Conservation (phyloP, 1,139 yeast species). For the Blastobotrys persicus region DNA sequence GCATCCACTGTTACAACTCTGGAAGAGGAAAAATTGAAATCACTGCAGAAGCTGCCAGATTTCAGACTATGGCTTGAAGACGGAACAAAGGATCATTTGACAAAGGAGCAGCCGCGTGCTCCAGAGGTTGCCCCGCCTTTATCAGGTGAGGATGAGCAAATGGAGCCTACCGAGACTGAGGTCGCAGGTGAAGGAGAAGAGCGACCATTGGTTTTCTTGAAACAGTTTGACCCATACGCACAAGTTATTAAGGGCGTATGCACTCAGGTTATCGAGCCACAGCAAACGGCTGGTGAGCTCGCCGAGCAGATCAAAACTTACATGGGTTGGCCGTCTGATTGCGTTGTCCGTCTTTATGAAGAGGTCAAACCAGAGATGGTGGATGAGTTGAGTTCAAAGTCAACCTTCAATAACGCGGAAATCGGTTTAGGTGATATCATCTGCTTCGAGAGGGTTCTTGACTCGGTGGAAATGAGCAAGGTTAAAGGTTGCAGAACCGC, state of each 20-base stretch:
- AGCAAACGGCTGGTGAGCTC: constrained; percentile 47
- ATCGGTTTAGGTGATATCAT: constrained; percentile 78
- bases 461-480: constrained; percentile 23
- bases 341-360: constrained; percentile 55
- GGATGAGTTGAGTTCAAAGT: constrained; percentile 46
- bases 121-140: not conserved
- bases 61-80: constrained; percentile 51
- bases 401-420: constrained; percentile 61
- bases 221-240: constrained; percentile 59
- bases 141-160: not conserved
- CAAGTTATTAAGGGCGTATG: constrained; percentile 63
- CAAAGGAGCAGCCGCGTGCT: constrained; percentile 9
- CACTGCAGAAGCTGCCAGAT: constrained; percentile 21
- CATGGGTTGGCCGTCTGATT: constrained; percentile 45
- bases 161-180: constrained; percentile 3
- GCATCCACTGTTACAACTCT: constrained; percentile 40
- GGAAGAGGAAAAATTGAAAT: constrained; percentile 45
- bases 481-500: constrained; percentile 37
- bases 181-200: constrained; percentile 7
- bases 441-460: constrained; percentile 48
- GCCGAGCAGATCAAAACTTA: constrained; percentile 44
- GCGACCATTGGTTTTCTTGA: constrained; percentile 54
- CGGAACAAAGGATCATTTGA: constrained; percentile 8
- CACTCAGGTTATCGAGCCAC: constrained; percentile 56
- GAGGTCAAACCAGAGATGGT: constrained; percentile 68